These are phyloP conservation scores for Boechera divaricarpa DNA, from an alignment of 345 rosid genomes.

Conservation along the genomic window DNA sequence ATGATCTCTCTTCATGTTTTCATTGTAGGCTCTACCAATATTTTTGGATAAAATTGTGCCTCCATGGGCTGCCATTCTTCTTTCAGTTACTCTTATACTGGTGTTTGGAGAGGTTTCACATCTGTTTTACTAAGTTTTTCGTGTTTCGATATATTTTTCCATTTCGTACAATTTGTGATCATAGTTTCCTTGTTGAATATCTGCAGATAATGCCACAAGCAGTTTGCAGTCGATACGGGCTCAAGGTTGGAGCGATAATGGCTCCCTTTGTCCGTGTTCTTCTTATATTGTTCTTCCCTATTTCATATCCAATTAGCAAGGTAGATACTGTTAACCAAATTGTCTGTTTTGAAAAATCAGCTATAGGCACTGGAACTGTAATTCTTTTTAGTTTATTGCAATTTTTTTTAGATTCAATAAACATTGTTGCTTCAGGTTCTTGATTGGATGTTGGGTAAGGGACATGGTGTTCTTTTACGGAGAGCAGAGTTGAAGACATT, in stretches of 20 bases:
- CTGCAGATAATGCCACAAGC: constrained; percentile 92
- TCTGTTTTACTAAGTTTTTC: background rate
- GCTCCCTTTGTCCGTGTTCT: constrained; percentile 84
- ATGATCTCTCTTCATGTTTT: background rate
- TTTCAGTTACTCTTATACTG: constrained; percentile 84
- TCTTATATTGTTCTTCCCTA: constrained; percentile 72
- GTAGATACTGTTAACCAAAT: constrained; percentile 17
- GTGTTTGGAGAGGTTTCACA: constrained; percentile 83
- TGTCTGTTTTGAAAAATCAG: too few relatives aligned
- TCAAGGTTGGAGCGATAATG: constrained; percentile 85
- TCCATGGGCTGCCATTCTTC: constrained; percentile 75
- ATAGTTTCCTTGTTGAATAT: background rate
- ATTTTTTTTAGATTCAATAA: background rate
- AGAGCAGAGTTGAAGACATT: constrained; percentile 98
- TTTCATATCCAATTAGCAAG: constrained; percentile 97
- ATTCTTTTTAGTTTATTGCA: background rate
- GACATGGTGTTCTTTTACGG: constrained; percentile 83
- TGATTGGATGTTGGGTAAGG: constrained; percentile 99
- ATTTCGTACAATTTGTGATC: constrained; percentile 4
- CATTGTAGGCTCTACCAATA: constrained; percentile 73
- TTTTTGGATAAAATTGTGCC: constrained; percentile 87
- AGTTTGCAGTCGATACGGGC: constrained; percentile 87
- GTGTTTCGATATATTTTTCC: background rate
- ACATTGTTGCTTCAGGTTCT: constrained; percentile 57
- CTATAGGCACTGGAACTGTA: background rate